These are phyloP conservation scores for Rhizophagus clarus DNA, from an alignment of 192 early-diverging fungal species.

Conservation along the genomic window DNA sequence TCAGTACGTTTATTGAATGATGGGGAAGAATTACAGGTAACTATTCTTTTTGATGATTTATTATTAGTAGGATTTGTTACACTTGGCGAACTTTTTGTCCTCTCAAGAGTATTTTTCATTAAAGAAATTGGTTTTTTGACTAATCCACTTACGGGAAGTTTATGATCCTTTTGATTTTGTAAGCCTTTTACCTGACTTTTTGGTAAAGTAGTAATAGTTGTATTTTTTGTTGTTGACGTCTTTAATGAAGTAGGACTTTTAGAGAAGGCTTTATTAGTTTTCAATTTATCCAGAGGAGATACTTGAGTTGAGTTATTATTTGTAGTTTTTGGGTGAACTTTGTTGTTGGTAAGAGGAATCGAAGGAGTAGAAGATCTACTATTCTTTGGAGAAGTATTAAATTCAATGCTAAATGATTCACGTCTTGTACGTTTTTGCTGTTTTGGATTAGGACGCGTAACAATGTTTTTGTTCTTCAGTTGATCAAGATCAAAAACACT, in stretches of 20 bases:
- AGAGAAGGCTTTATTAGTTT: neutral
- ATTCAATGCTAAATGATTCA: neutral
- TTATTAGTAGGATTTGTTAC: neutral
- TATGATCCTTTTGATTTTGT: neutral
- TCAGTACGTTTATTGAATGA: neutral
- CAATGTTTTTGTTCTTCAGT: conserved; percentile 1
- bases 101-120: neutral
- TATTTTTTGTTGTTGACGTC: neutral
- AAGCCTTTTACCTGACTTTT: neutral
- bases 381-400: neutral
- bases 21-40: neutral
- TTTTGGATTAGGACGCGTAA: neutral
- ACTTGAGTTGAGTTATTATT: neutral
- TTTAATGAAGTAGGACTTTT: neutral
- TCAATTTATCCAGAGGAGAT: neutral
- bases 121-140: neutral
- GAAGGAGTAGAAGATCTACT: neutral
- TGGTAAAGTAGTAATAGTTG: neutral
- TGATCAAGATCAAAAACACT: neutral
- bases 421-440: neutral
- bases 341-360: neutral
- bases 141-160: neutral
- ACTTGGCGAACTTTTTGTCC: neutral
- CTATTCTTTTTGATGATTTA: neutral
- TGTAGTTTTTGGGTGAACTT: neutral